Evolutionary conservation across 208 protist genomes (phyloP), one percentile per base, ranked within the genome.

Genomic region (Vickermania spadyakhi): DNA sequence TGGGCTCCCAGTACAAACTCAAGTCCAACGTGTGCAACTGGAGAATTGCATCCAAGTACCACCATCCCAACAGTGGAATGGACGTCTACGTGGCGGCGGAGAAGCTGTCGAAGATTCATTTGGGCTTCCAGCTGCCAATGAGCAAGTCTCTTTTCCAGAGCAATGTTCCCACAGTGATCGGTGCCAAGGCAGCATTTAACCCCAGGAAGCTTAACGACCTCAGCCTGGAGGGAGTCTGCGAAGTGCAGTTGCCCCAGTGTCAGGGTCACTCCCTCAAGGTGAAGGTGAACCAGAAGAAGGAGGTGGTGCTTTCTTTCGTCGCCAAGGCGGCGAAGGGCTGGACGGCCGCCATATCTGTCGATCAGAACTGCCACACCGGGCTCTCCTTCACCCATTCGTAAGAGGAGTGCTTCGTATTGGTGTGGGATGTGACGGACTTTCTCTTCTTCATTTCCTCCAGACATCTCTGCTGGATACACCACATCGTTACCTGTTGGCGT

Each of bases 211-310:
- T 64, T 14, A 57, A 71, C 31, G 58, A 63, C 58, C 58, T 58
- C 53, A 53, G 70, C 51, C 62, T 62, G 21, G 75, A 61, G 26
- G 75, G 76, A 14, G 86, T 80, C 31, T 4, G 75, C 1, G 78
- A 89, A 74, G 57, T 70, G 25, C 62, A 56, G 52, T 93, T 80
- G 68, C 64, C 74, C 30, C 31, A 85, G 23, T 53, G 75, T 28
- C 81, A 76, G 56, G 66, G 60, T n/a, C 89, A 93, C 72, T 72
- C 71, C 4, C 56, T 93, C 60, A 88, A 89, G 72, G 75, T 76
- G 4, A 72, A 74, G 29, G 60, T 90, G 45, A 75, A 84, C 73
- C 68, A 71, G 50, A 68, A 76, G 36, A 66, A 60, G 63, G 70
- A 83, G 25, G 89, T 82, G 82, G 74, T 72, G 25, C 62, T 79